Base-by-base conservation (phyloP, 257 asterid genomes). In the Knoxia roxburghii region DNA sequence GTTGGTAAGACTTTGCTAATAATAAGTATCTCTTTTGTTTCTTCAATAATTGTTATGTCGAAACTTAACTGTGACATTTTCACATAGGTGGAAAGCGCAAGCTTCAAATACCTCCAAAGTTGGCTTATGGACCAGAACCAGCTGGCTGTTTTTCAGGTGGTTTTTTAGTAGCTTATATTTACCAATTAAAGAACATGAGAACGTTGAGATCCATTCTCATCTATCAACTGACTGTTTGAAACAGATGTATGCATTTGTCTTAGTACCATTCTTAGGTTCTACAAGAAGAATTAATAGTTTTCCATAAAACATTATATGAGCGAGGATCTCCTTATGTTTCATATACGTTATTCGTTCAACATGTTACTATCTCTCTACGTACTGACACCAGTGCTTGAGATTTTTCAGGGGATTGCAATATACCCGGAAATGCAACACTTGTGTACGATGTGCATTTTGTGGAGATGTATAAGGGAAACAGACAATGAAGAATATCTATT, bases 81-180 rank as follows among this genome's bases (percentile, higher is more conserved):
- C 14, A 45, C 61, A 32, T 69, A 87, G 97, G 97, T 69, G 98
- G 98, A 68, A 91, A 86, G 65, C 86, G 98, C 75, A 89, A 87
- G 79, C 91, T 91, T 69, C 80, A 81, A 65, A 89, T 91, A 59
- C 96, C 96, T 76, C 98, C 98, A 63, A 75, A 77, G 0, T 75
- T 91, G 72, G 98, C 96, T 1, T 91, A 91, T 72, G 95, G 96
- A 6, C 95, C 96, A 21, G 96, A 91, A 73, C 94, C 98, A 17
- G 96, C 98, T 0, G 96, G 98, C 79, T 91, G 96, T 68, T 91
- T 91, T 76, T 84, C 91, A 75, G 97, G 97, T 90, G 41, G 56
- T 49, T n/a, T 18, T 49, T 23, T 7, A 26, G 12, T 51, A 1
- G 0, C 29, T 8, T 18, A 35, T 69, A 17, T 69, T 48, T 30